These are phyloP conservation scores for Penicillium waksmanii DNA, from an alignment of 495 filamentous ascomycete species.

Conservation along the genomic window DNA sequence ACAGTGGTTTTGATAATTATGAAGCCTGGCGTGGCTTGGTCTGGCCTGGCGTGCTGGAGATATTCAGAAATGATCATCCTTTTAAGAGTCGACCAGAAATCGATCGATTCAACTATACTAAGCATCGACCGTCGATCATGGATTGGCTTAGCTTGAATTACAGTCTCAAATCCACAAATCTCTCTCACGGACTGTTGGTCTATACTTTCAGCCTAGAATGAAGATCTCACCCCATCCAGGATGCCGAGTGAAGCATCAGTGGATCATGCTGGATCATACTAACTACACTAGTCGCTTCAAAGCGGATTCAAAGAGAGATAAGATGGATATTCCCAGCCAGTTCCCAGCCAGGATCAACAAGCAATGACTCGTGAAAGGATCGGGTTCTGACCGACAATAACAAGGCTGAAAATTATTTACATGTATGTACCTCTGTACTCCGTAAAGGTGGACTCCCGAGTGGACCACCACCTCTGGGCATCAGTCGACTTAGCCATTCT, in stretches of 20 bases:
- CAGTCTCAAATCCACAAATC: neutral
- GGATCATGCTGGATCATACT: neutral
- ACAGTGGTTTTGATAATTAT: too few species aligned
- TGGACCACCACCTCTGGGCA: conserved; percentile 7
- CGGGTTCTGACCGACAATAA: neutral
- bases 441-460: conserved; percentile 1
- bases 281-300: conserved; percentile 1
- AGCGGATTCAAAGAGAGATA: neutral
- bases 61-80: too few species aligned
- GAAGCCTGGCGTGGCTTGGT: too few species aligned
- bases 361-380: neutral
- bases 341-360: neutral
- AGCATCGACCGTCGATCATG: neutral
- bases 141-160: neutral
- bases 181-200: neutral
- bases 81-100: neutral
- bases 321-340: neutral
- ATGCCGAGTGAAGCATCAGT: neutral
- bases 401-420: neutral
- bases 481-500: neutral
- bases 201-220: neutral
- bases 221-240: neutral
- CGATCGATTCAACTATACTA: neutral
- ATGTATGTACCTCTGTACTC: too few species aligned
- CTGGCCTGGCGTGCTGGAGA: too few species aligned